phyloP scores from a whole-genome alignment of 257 asterid species.

The Capsicum chinense region DNA sequence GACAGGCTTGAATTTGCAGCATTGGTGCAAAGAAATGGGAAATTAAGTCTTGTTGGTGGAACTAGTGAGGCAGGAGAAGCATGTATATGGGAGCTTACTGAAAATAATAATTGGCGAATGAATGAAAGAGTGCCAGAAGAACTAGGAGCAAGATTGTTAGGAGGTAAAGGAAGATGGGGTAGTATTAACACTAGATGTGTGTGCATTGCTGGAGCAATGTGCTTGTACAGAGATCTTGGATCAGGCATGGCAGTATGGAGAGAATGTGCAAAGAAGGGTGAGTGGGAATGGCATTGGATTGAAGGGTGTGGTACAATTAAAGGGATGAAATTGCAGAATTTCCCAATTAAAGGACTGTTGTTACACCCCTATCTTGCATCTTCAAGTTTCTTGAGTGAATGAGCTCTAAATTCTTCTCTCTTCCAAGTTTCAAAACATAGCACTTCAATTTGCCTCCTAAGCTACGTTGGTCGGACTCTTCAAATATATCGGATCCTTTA shows the following conservation, averaged over 20 bases:
- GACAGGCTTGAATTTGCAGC: conserved; percentile 80
- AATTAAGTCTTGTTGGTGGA: conserved; percentile 70
- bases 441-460: neutral
- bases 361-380: conserved; percentile 62
- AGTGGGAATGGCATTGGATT: conserved; percentile 71
- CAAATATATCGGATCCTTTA: too few species aligned
- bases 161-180: conserved; percentile 59
- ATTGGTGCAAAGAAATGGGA: conserved; percentile 59
- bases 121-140: conserved; percentile 64
- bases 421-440: neutral
- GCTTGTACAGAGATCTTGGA: conserved; percentile 65
- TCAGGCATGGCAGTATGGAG: conserved; percentile 68
- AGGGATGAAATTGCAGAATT: conserved; percentile 43
- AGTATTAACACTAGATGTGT: conserved; percentile 55
- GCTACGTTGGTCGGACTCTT: too few species aligned
- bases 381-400: conserved; percentile 19
- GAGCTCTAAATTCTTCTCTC: neutral
- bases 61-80: conserved; percentile 49
- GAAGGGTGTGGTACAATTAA: conserved; percentile 53
- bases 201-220: conserved; percentile 58
- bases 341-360: conserved; percentile 62
- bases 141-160: conserved; percentile 48
- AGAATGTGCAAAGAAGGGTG: conserved; percentile 33
- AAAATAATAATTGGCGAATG: conserved; percentile 51
- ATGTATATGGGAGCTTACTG: conserved; percentile 70